These are phyloP conservation scores for Mycena floridula DNA, from an alignment of 768 basidiomycete species.

Conservation along the genomic window DNA sequence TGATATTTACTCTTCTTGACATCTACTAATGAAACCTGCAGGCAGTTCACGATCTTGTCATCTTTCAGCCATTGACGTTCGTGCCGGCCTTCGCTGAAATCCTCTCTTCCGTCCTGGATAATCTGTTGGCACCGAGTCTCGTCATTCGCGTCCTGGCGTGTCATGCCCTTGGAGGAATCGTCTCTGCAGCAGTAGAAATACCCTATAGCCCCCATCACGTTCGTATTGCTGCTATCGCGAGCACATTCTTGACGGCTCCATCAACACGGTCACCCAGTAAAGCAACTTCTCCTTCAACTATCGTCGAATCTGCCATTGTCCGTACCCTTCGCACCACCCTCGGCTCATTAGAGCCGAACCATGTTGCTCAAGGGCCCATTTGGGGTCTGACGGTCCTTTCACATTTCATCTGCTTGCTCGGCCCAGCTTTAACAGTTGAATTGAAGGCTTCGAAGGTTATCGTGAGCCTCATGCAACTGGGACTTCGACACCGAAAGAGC, in stretches of 20 bases:
- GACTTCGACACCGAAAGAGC: slow-evolving; percentile 57
- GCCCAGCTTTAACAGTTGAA: slow-evolving; percentile 44
- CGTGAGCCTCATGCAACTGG: slow-evolving; percentile 43
- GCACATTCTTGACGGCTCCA: slow-evolving; percentile 38
- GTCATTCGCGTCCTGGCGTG: slow-evolving; percentile 67
- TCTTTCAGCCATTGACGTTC: slow-evolving; percentile 60
- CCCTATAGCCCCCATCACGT: slow-evolving; percentile 43
- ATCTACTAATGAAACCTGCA: slow-evolving; percentile 20
- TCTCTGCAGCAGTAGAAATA: slow-evolving; percentile 43
- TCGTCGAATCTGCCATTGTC: slow-evolving; percentile 46
- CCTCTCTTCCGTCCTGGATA: slow-evolving; percentile 55
- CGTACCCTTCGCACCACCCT: slow-evolving; percentile 66
- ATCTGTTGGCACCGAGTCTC: slow-evolving; percentile 59
- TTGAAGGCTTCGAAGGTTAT: slow-evolving; percentile 38
- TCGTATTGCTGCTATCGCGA: slow-evolving; percentile 44
- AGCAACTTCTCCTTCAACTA: slow-evolving; percentile 29
- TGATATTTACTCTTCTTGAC: slow-evolving; percentile 6
- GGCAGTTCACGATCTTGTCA: slow-evolving; percentile 69
- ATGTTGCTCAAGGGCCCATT: slow-evolving; percentile 70
- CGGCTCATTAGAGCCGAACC: slow-evolving; percentile 42
- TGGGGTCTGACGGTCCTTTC: slow-evolving; percentile 72
- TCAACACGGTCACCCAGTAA: slow-evolving; percentile 27
- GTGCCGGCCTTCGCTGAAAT: slow-evolving; percentile 54
- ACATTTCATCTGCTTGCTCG: slow-evolving; percentile 58
- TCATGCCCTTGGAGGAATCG: slow-evolving; percentile 69